Conservation (phyloP, 108 stramenopile species). For the Fistulifera pelliculosa region DNA sequence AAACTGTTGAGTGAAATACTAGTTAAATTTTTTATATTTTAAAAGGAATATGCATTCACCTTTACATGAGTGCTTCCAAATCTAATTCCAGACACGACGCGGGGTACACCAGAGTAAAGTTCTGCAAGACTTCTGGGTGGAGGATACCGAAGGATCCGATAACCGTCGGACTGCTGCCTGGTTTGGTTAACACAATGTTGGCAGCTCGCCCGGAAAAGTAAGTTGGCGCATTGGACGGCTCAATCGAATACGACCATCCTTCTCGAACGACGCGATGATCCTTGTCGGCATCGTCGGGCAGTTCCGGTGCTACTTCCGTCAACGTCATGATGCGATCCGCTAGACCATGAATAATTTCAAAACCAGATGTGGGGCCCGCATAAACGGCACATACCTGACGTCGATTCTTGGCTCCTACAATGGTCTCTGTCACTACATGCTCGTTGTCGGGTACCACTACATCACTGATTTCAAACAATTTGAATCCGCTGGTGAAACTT, state of each 20-base stretch:
- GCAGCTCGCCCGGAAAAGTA: slow-evolving; percentile 98
- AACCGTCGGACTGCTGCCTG: slow-evolving; percentile 23
- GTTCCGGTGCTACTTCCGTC: slow-evolving; percentile 83
- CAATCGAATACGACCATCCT: slow-evolving; percentile 78
- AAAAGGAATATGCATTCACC: background rate
- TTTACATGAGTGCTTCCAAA: slow-evolving; percentile 84
- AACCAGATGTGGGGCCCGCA: slow-evolving; percentile 92
- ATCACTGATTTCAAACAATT: slow-evolving; percentile 93
- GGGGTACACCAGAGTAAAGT: slow-evolving; percentile 91
- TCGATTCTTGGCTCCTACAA: slow-evolving; percentile 90
- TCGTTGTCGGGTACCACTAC: slow-evolving; percentile 87
- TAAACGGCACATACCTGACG: slow-evolving; percentile 86
- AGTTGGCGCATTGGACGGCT: slow-evolving; percentile 48
- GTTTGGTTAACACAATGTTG: slow-evolving; percentile 72
- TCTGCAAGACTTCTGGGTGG: slow-evolving; percentile 90
- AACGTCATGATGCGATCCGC: slow-evolving; percentile 94
- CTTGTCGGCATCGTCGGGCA: slow-evolving; percentile 63
- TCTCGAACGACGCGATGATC: slow-evolving; percentile 65
- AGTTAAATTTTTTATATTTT: too few relatives aligned
- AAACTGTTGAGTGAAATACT: too few relatives aligned
- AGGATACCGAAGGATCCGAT: slow-evolving; percentile 95
- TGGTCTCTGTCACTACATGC: slow-evolving; percentile 73
- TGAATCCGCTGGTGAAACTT: slow-evolving; percentile 77
- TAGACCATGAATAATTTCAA: slow-evolving; percentile 97
- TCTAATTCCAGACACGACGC: slow-evolving; percentile 86